Percentiles rank a stretch among this genome's conserved stretches.
phyloP scores from a whole-genome alignment of 306 rosid species.

The Styphnolobium japonicum region DNA sequence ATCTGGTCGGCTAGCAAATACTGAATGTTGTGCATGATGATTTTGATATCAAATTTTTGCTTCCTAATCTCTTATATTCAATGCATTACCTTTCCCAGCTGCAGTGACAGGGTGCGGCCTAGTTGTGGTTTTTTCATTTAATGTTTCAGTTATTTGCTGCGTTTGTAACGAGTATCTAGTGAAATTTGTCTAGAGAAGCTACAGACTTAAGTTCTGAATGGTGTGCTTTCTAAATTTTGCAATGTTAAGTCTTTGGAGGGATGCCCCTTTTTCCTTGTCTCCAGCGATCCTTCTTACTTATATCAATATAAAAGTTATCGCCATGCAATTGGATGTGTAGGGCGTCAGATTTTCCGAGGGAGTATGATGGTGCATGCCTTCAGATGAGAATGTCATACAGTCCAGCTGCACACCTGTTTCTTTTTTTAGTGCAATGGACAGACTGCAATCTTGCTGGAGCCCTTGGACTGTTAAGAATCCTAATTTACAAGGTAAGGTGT shows the following conservation, averaged over 20 bases:
- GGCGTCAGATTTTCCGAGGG: slow-evolving; percentile 86
- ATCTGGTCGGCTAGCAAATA: background rate
- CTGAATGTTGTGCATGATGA: background rate
- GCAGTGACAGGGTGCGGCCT: background rate
- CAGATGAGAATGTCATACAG: slow-evolving; percentile 99
- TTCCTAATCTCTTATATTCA: slow-evolving; percentile 1
- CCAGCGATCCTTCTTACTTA: background rate
- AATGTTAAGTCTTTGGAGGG: background rate
- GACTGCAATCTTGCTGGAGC: slow-evolving; percentile 95
- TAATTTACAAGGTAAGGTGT: slow-evolving; percentile 77
- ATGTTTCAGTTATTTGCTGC: background rate
- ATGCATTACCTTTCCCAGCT: slow-evolving; percentile 2
- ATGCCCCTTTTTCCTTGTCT: background rate
- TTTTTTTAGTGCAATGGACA: slow-evolving; percentile 92
- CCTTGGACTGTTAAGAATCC: slow-evolving; percentile 84
- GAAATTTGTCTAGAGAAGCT: background rate
- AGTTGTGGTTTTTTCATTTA: background rate
- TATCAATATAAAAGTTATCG: background rate
- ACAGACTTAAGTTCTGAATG: background rate
- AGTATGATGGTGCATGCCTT: slow-evolving; percentile 93
- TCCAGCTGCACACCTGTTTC: slow-evolving; percentile 92
- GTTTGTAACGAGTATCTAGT: slow-evolving; percentile 8
- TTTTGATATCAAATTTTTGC: background rate
- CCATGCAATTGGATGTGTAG: slow-evolving; percentile 42
- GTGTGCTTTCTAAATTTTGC: background rate